Evolutionary conservation across 1,139 yeast genomes (phyloP), one percentile per base, ranked within the genome.

Genomic region (Saccharomyces uvarum): DNA sequence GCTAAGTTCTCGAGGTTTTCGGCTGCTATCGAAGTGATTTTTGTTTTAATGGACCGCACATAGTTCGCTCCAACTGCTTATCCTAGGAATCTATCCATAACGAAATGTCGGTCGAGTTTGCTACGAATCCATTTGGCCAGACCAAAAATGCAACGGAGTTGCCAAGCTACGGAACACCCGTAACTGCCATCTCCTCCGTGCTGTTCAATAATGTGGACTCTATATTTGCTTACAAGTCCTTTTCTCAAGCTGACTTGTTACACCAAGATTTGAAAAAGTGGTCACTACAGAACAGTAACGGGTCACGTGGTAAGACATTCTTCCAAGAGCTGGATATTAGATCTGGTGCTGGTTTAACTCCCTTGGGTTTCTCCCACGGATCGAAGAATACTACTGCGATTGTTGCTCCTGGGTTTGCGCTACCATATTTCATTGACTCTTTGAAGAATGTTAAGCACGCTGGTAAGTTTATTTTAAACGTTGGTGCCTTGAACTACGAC

Each of bases 281-380:
- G 96, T 70, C 79, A 50, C 73, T 75, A 48, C 79, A 73, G 70
- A 47, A 81, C 81, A 53, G 91, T 89, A 49, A 76, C 75, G 55
- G 72, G 19, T 38, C 42, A 38, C 21, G 42, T 38, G 24, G 16
- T 9, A 19, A 32, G 81, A 63, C 77, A 78, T 69, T 75, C 77
- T 64, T 78, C 41, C 62, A 63, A 47, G 71, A 69, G 53, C 48
- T 89, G 57, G 90, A 90, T 68, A 81, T 88, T 50, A 81, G 97
- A 69, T 76, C 86, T 38, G 98, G 97, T 62, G 95, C 97, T 32
- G 88, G 93, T 49, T 79, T 83, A 61, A 81, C 88, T 47, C 77
- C 77, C 53, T 75, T 88, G 55, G 98, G 97, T 27, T 90, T 84
- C 72, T 73, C 83, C 61, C 63, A 68, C 51, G 78, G 76, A 68